phyloP scores from a whole-genome alignment of 169 alveolate genomes.

The Theileria orientalis region DNA sequence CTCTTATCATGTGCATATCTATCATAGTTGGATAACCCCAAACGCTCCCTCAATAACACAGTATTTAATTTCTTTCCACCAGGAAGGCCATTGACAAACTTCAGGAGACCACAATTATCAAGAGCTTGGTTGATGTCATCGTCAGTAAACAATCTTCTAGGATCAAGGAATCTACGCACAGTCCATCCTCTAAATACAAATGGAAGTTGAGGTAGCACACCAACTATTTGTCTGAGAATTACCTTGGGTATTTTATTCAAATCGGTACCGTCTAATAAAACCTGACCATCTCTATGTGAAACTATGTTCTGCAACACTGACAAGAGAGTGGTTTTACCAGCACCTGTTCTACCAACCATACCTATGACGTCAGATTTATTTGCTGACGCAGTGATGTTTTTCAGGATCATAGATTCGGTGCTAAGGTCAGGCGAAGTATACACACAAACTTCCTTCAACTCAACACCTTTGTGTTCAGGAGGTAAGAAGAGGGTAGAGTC shows the following conservation, averaged over 20 bases:
- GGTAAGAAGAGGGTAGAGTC: not conserved
- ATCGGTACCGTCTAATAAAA: constrained; percentile 60
- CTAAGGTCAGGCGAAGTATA: not conserved
- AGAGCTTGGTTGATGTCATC: constrained; percentile 34
- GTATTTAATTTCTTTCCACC: too few relatives aligned
- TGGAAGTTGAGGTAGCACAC: constrained; percentile 58
- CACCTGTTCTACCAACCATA: too few relatives aligned
- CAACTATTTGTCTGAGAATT: constrained; percentile 35
- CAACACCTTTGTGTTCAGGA: constrained; percentile 2
- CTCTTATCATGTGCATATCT: constrained; percentile 24
- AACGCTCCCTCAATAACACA: constrained; percentile 51
- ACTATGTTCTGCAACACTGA: too few relatives aligned
- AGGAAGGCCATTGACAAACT: too few relatives aligned
- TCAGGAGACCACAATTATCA: constrained; percentile 49
- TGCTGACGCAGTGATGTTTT: constrained; percentile 23
- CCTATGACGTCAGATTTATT: too few relatives aligned
- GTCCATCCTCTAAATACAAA: constrained; percentile 65
- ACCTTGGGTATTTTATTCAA: constrained; percentile 30
- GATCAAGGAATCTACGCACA: constrained; percentile 52
- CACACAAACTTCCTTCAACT: not conserved
- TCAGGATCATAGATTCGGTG: not conserved
- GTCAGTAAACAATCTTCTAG: too few relatives aligned
- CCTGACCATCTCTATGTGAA: constrained; percentile 27
- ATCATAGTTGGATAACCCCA: not conserved
- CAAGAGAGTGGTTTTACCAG: too few relatives aligned